Evolutionary conservation across 345 rosid genomes (phyloP).

Genomic region (Nasturtium officinale): DNA sequence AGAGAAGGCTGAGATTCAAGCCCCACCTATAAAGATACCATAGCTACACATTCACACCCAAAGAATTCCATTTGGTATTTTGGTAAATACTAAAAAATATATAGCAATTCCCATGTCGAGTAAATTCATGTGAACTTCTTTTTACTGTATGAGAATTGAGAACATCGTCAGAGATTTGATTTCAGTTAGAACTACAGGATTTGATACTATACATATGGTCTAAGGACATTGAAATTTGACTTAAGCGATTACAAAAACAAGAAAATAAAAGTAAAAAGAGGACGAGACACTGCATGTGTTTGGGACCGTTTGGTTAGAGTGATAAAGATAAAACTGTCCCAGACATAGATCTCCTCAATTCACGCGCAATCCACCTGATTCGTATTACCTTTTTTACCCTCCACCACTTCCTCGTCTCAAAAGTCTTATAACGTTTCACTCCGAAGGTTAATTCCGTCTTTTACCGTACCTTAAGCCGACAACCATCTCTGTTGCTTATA

Average conservation of each 20-base stretch:
- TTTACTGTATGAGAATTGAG: background rate
- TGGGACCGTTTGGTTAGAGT: slow-evolving; percentile 40
- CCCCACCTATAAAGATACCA: slow-evolving; percentile 45
- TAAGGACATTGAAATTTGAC: slow-evolving; percentile 36
- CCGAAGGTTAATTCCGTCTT: slow-evolving; percentile 11
- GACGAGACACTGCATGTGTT: slow-evolving; percentile 46
- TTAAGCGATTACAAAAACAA: slow-evolving; percentile 26
- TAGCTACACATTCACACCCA: slow-evolving; percentile 38
- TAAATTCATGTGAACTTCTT: background rate
- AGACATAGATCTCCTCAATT: slow-evolving; percentile 39
- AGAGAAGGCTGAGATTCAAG: slow-evolving; percentile 43
- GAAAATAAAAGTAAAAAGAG: slow-evolving; percentile 21
- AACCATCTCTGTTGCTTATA: slow-evolving; percentile 34
- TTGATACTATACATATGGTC: slow-evolving; percentile 2
- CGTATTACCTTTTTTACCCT: slow-evolving; percentile 29
- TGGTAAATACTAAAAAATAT: background rate
- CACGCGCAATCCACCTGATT: slow-evolving; percentile 41
- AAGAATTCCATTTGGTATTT: slow-evolving; percentile 7
- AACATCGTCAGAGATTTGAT: slow-evolving; percentile 11
- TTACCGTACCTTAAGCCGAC: slow-evolving; percentile 21
- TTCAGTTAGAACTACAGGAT: slow-evolving; percentile 2
- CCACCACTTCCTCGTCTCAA: background rate
- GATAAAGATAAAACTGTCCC: slow-evolving; percentile 36
- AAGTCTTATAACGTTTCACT: background rate
- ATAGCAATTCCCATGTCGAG: background rate